Conservation (phyloP, 805 yeast species). For the Ogataea neopini region DNA sequence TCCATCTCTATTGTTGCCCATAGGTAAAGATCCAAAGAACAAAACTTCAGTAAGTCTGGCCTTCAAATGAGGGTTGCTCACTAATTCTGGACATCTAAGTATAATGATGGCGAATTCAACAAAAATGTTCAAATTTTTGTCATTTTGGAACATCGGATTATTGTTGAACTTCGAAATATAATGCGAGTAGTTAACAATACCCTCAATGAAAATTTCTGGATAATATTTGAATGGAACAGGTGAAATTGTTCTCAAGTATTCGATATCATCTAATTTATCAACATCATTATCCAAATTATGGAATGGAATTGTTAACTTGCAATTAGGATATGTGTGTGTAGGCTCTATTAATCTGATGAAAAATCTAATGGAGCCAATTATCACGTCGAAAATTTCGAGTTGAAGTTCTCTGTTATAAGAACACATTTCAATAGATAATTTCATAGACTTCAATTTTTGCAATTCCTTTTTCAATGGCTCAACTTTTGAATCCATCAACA, state of each 20-base stretch:
- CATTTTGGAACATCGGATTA: conserved; percentile 56
- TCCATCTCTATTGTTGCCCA: conserved; percentile 63
- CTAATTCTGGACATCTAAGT: conserved; percentile 78
- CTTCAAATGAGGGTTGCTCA: conserved; percentile 93
- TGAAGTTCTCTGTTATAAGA: conserved; percentile 59
- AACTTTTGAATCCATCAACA: conserved; percentile 30
- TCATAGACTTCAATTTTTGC: conserved; percentile 42
- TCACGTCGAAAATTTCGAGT: conserved; percentile 69
- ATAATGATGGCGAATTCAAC: conserved; percentile 74
- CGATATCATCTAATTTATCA: conserved; percentile 75
- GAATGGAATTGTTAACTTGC: conserved; percentile 53
- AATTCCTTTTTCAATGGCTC: conserved; percentile 37
- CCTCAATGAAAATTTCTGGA: conserved; percentile 87
- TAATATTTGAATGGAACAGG: conserved; percentile 77
- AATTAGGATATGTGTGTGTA: conserved; percentile 57
- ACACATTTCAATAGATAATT: conserved; percentile 63
- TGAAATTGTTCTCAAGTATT: conserved; percentile 60
- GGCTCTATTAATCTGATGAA: conserved; percentile 76
- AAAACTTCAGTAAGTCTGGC: conserved; percentile 79
- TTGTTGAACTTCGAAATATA: conserved; percentile 56
- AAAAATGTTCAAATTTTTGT: conserved; percentile 53
- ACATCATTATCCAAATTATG: conserved; percentile 61
- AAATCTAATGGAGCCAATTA: conserved; percentile 74
- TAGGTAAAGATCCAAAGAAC: conserved; percentile 68
- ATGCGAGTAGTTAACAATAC: conserved; percentile 69